Evolutionary conservation across 2,329 filamentous ascomycete genomes (phyloP), one percentile per base, ranked within the genome.

Genomic region (Aspergillus spinulosporus): DNA sequence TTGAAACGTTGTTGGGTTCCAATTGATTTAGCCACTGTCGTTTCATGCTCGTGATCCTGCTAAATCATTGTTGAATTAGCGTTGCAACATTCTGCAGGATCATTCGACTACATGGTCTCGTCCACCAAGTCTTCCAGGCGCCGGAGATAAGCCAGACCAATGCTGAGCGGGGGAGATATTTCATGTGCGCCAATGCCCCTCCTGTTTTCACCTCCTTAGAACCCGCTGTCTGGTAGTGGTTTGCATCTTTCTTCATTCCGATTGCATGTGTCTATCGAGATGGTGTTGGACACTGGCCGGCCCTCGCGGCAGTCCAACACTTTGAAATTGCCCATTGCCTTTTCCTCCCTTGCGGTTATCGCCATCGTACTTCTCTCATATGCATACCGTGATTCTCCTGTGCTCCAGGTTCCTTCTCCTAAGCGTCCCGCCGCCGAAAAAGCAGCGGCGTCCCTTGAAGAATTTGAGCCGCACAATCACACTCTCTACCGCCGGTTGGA

Each of bases 221-320:
- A 6, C 32, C 11, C 11, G 32, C 32, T 6, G 6, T 34, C 11
- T 6, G 32, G 32, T 34, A 34, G 32, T 7, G 32, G 11, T 11
- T 34, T 7, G 6, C 32, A 11, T 34, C 32, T 34, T 11, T 34
- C 6, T 34, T 34, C 6, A 7, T 11, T 34, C 11, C 11, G 6
- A 11, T 11, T 34, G 32, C 32, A 11, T 34, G 32, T 34, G 6
- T 34, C 11, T 34, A 34, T 34, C 11, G 6, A 34, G 11, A 34
- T 34, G 32, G 6, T 11, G 32, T 11, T 11, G 6, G 32, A 49
- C 29, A 2, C 47, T 37, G 47, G 6, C 32, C 7, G 32, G 14
- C 47, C 47, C 8, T 49, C 47, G 8, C 31, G 47, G 47, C 47
- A 31, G 32, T 37, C 47, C 47, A 49, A n/a, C 31, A n/a, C 15